Evolutionary conservation across 2,329 filamentous ascomycete genomes (phyloP), one percentile per base, ranked within the genome.

Genomic region (Plectosphaerella sp.): DNA sequence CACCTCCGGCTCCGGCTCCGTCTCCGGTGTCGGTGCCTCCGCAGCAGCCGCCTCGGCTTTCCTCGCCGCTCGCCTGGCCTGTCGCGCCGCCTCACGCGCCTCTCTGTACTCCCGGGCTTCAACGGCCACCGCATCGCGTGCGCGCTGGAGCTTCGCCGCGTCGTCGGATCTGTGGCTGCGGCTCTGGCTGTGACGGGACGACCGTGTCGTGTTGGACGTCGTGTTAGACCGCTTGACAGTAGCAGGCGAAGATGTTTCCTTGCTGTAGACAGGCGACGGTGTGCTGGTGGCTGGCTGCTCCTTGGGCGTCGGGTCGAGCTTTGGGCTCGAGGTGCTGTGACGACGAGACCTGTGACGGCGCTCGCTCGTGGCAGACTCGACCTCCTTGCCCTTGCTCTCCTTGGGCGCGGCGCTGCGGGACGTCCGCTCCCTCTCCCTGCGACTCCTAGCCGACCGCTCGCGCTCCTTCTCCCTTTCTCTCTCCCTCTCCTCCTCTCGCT

Each of bases 341-440:
- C 72, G 71, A 24, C 69, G 72, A 43, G 72, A 74, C 49, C 60
- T 63, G 41, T 68, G 68, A 41, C 68, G 72, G 41, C 70, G 72
- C 46, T 61, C 60, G 28, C 58, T 58, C 16, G 47, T 33, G 22
- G 24, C 61, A 7, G 54, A 39, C 35, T 62, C 66, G 9, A 60
- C 56, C 20, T 66, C 67, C 39, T 69, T 68, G 50, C 67, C 67
- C 59, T 69, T 75, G 50, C 60, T 58, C 36, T 61, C 61, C 28
- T 49, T 43, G 35, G 48, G 47, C 3, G 54, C 24, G 18, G 48
- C 36, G 47, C 52, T 48, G 22, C 45, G 48, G 4, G 12, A 18
- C 2, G 36, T 43, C 24, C 49, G 49, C 28, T 55, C 58, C 22
- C 54, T 51, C 2, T 51, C 22, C 41, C 49, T 48, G n/a, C 50